A percentile compares a stretch with the other conserved stretches of the same genome.
Evolutionary conservation across 495 filamentous ascomycete species (phyloP).

Genomic region (Penicillium manginii): DNA sequence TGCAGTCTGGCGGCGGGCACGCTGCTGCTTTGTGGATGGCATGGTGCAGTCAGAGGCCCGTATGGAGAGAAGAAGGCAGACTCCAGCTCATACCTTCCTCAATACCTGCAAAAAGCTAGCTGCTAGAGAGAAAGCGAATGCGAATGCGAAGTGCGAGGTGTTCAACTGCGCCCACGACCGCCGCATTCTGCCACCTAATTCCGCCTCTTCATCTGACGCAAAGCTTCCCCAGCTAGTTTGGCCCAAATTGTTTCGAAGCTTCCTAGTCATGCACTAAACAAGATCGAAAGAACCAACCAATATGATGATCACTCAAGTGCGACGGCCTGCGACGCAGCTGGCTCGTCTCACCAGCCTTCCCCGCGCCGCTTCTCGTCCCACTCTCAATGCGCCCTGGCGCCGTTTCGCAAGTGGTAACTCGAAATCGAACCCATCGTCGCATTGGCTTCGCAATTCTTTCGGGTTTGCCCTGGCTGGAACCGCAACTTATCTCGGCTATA

Average conservation of each 20-base stretch:
- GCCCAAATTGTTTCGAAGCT: neutral
- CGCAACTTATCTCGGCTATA: conserved; percentile 41
- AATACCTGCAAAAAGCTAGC: conserved; percentile 2
- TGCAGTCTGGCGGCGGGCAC: conserved; percentile 48
- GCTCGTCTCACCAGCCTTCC: conserved; percentile 25
- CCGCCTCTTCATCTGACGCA: conserved; percentile 41
- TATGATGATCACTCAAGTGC: conserved; percentile 38
- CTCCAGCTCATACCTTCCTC: conserved; percentile 16
- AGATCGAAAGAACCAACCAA: neutral
- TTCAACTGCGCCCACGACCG: conserved; percentile 20
- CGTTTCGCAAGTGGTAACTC: conserved; percentile 39
- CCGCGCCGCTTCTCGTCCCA: conserved; percentile 18
- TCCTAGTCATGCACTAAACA: conserved; percentile 6
- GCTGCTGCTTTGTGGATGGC: conserved; percentile 35
- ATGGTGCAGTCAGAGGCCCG: conserved; percentile 25
- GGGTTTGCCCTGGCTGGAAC: conserved; percentile 41
- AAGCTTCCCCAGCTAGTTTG: conserved; percentile 27
- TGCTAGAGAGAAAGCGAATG: neutral
- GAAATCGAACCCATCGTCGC: conserved; percentile 16
- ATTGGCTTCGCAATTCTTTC: conserved; percentile 43
- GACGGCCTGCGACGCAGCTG: conserved; percentile 28
- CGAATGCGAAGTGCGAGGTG: conserved; percentile 23
- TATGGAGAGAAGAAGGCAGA: neutral
- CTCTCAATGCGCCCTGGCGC: conserved; percentile 31
- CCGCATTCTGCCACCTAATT: conserved; percentile 41